Evolutionary conservation across 2,329 filamentous ascomycete species (phyloP).

Genomic region (Neopestalotiopsis rosae): DNA sequence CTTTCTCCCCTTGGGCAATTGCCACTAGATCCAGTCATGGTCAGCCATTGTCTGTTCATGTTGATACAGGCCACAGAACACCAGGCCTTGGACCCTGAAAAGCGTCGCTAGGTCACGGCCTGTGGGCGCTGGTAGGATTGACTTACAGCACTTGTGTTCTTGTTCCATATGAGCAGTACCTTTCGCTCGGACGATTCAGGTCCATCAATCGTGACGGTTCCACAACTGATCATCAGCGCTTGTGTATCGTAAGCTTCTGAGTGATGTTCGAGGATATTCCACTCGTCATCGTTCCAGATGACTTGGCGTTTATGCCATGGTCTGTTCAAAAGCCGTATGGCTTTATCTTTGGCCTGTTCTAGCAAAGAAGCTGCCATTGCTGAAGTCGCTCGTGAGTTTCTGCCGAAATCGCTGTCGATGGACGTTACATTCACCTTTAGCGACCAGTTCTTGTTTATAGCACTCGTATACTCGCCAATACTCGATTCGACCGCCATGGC

Average conservation of each 20-base stretch:
- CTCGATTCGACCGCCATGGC: constrained; percentile 12
- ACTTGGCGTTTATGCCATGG: constrained; percentile 16
- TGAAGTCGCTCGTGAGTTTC: background rate
- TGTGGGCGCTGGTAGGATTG: background rate
- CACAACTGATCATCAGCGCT: constrained; percentile 20
- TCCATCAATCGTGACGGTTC: constrained; percentile 20
- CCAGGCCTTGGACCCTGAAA: background rate
- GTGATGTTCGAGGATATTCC: constrained; percentile 13
- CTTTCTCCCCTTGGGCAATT: constrained; percentile 38
- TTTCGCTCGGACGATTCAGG: background rate
- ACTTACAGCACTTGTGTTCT: constrained; percentile 1
- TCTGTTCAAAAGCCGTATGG: background rate
- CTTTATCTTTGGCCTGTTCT: constrained; percentile 7
- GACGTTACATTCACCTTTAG: background rate
- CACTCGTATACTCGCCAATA: constrained; percentile 2
- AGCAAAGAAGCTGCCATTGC: constrained; percentile 1
- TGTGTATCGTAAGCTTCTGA: constrained; percentile 15
- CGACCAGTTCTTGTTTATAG: background rate
- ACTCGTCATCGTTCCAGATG: constrained; percentile 12
- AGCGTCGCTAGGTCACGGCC: background rate
- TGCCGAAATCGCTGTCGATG: background rate
- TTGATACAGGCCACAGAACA: background rate
- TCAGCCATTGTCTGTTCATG: background rate
- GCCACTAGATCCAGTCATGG: constrained; percentile 10
- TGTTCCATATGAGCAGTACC: constrained; percentile 18